Conservation (phyloP, 2,329 filamentous ascomycete species). For the Aspergillaceae sp. region DNA sequence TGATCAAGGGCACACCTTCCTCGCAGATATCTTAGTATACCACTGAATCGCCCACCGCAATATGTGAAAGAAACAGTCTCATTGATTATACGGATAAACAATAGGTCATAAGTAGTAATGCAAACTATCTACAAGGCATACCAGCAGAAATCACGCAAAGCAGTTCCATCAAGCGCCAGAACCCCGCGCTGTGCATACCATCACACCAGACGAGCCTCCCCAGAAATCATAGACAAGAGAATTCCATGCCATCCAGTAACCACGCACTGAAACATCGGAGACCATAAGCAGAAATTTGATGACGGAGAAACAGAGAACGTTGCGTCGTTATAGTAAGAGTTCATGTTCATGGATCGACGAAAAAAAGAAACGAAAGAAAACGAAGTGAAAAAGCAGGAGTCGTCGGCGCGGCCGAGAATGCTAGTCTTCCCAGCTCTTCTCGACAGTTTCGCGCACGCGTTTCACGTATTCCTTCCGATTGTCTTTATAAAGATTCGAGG, state of each 20-base stretch:
- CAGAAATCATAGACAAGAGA: not conserved
- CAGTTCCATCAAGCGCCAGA: slow-evolving; percentile 31
- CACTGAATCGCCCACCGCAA: not conserved
- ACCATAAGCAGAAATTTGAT: not conserved
- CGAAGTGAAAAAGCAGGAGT: not conserved
- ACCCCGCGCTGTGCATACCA: slow-evolving; percentile 37
- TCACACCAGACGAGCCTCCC: slow-evolving; percentile 8
- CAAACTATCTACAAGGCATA: slow-evolving; percentile 12
- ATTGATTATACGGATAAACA: slow-evolving; percentile 5
- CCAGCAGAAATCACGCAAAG: slow-evolving; percentile 6
- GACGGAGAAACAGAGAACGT: not conserved
- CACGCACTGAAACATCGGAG: not conserved
- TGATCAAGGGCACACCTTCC: too few relatives aligned
- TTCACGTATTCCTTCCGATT: slow-evolving; percentile 96
- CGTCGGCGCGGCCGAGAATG: not conserved
- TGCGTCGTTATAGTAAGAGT: not conserved
- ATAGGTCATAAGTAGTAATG: slow-evolving; percentile 8
- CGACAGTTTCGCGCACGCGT: slow-evolving; percentile 87
- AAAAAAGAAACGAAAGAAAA: slow-evolving; percentile 7
- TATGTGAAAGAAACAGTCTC: not conserved
- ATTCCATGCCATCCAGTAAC: not conserved
- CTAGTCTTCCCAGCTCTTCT: slow-evolving; percentile 98
- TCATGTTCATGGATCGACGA: not conserved
- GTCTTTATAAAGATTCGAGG: slow-evolving; percentile 96
- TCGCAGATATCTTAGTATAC: not conserved